Percentiles rank a stretch among this genome's conserved stretches.
Conservation (phyloP, 495 filamentous ascomycete species). For the Penicillium paxilli region DNA sequence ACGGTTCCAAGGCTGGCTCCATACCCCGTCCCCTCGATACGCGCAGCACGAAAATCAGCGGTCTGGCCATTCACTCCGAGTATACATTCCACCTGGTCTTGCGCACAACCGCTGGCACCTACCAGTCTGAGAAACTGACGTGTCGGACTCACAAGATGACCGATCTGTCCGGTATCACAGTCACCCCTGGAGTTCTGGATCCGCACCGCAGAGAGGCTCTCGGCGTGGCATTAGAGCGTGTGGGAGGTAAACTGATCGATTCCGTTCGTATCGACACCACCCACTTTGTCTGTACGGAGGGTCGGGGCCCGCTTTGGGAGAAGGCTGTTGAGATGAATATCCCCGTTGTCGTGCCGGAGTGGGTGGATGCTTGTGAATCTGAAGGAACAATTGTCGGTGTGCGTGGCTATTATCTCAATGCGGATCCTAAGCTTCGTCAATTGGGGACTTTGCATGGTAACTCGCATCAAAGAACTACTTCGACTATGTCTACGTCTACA, state of each 20-base stretch:
- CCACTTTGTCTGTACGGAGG: constrained; percentile 98
- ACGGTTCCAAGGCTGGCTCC: constrained; percentile 91
- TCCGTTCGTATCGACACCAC: constrained; percentile 95
- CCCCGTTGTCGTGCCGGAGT: constrained; percentile 95
- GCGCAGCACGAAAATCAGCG: constrained; percentile 92
- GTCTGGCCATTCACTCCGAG: constrained; percentile 92
- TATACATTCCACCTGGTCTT: constrained; percentile 94
- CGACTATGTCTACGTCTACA: constrained; percentile 28
- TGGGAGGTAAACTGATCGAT: constrained; percentile 91
- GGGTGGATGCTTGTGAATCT: constrained; percentile 91
- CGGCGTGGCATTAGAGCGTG: constrained; percentile 72
- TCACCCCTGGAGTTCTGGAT: constrained; percentile 86
- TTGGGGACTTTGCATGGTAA: constrained; percentile 49
- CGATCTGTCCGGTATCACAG: constrained; percentile 91
- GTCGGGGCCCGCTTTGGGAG: constrained; percentile 86
- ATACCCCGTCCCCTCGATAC: constrained; percentile 85
- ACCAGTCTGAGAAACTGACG: constrained; percentile 75
- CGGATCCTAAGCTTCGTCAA: constrained; percentile 66
- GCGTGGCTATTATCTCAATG: constrained; percentile 92
- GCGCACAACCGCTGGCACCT: constrained; percentile 87
- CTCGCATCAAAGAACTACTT: constrained; percentile 44
- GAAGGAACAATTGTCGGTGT: constrained; percentile 94
- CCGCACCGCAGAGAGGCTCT: constrained; percentile 73
- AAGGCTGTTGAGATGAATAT: constrained; percentile 98
- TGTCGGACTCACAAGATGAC: constrained; percentile 99